Evolutionary conservation across 2,329 filamentous ascomycete genomes (phyloP), one percentile per base, ranked within the genome.

Genomic region (Aspergillus sp.): DNA sequence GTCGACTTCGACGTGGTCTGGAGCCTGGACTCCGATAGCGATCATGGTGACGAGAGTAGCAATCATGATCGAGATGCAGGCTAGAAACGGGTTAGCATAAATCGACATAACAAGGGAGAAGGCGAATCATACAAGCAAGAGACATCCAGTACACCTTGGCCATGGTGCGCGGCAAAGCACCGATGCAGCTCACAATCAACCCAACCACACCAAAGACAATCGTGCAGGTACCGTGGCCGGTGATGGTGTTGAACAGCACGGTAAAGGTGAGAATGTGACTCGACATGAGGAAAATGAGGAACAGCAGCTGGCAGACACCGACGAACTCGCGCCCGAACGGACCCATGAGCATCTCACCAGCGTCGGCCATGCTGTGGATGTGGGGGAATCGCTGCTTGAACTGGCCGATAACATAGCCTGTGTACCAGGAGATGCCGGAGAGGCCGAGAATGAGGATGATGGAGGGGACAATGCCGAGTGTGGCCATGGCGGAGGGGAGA

Each of bases 231-330:
- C 72, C 77, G 47, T 84, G 75, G 4, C 78, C 64, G 6, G 81
- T 82, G 35, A 88, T 69, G 38, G 75, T 79, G 53, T 81, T 81
- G 62, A 86, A 77, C 56, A 83, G 79, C 53, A 87, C 83, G 28
- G 76, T 76, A 48, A 86, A 86, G 0, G 82, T 85, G 46, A 87
- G 67, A 43, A 85, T 75, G 64, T 88, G 85, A n/a, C 82, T 85
- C 27, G 77, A 82, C 63, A 84, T 81, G 46, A 85, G 76, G 67
- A 88, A 85, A 45, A 84, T 69, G 32, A 87, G 67, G 58, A 86
- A 78, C 11, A 86, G 63, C 2, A 77, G 65, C 52, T 85, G 82
- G 52, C 78, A 81, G 46, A 71, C 65, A 29, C 80, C 81, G 31
- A 85, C 70, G 35, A 88, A 47, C 57, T 84, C 79, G 48, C 81